Percentiles rank a stretch among this genome's conserved stretches.
phyloP scores from a whole-genome alignment of 2,329 filamentous ascomycete genomes.

The Cryphonectria nitschkei region DNA sequence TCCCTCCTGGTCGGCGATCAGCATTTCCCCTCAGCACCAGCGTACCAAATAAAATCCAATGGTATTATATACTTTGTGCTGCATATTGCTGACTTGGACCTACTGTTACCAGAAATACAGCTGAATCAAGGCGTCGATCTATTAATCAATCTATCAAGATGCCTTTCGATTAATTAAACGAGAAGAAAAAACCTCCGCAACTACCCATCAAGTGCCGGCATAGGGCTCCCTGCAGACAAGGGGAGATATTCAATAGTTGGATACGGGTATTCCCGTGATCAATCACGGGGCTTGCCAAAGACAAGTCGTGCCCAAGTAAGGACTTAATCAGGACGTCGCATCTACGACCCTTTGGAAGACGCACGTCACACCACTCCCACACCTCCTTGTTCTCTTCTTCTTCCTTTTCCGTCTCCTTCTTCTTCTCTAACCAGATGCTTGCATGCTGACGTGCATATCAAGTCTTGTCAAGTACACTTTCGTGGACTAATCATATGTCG shows the following conservation, averaged over 20 bases:
- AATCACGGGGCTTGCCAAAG: background rate
- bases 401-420: no score
- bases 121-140: background rate
- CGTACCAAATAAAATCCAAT: background rate
- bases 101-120: background rate
- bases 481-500: background rate
- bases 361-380: background rate
- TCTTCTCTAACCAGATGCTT: background rate
- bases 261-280: constrained; percentile 1
- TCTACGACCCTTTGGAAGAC: background rate
- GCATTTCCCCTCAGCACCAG: background rate
- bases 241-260: background rate
- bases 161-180: background rate
- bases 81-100: background rate
- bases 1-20: background rate
- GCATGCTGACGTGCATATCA: constrained; percentile 4
- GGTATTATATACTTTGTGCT: background rate
- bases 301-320: background rate
- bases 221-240: background rate
- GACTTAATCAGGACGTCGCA: background rate
- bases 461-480: background rate
- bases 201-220: constrained; percentile 4
- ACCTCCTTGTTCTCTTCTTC: background rate
- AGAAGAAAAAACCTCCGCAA: background rate
- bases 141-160: background rate